Evolutionary conservation across 768 basidiomycete species (phyloP), one percentile per base, ranked within the genome.

Genomic region (Exidia glandulosa): DNA sequence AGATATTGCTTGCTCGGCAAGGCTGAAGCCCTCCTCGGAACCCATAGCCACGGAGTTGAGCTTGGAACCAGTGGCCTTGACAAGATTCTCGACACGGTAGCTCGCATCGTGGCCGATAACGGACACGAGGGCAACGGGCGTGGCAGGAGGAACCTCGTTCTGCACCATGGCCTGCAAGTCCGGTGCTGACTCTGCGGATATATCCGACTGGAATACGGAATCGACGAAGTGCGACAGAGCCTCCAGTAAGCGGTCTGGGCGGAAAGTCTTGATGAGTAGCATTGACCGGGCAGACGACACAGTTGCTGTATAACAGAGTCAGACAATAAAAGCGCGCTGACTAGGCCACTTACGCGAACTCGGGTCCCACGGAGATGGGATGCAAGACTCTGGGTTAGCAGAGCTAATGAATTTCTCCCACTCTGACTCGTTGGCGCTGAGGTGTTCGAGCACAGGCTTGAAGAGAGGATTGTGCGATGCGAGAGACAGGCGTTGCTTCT

Each of bases 51-150:
- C 91, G 2, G 92, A 90, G 1, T 87, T 78, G 60, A 92, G 94
- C 29, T 87, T 83, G 31, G 83, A 79, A 16, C 85, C 84, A 12
- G 84, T 84, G 57, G 84, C 85, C 69, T 87, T 84, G 64, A 94
- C 84, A 47, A 95, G 80, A 64, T 86, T 86, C 66, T 96, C 94
- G 37, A 96, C 90, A 56, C 90, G 84, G 71, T 94, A 98, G 71
- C 94, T 95, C n/a, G 96, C 96, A 69, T 99, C 96, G 68, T 96
- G 95, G 16, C 96, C 96, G 2, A 91, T 85, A 2, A 99, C 93
- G 5, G 95, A 97, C 32, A 94, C 83, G 56, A 99, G 76, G 3
- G 93, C 90, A 29, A 98, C 75, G 1, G 96, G 94, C 0, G 91
- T 91, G 3, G 81, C 78, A 2, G 93, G 80, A 3, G 81, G 79